Base-by-base conservation (phyloP, 805 yeast genomes). In the Cyberlindnera sargentensis region DNA sequence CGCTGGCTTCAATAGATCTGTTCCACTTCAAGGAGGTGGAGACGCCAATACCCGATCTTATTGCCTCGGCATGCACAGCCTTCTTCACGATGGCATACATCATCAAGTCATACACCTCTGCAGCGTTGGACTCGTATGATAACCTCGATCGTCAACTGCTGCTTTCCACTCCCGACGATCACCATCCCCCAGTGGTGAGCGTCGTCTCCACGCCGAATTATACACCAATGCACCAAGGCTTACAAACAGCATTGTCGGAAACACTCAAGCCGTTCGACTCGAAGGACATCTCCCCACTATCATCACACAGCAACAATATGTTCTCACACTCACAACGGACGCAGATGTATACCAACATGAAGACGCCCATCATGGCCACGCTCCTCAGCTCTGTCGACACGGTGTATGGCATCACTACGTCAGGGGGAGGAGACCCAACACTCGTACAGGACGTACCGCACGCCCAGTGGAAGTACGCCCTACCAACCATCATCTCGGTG, bases 401-500 rank as follows among this genome's bases (percentile, higher is more conserved):
- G 4, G 57, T 41, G 4, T 2, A 37, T 10, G 57, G 15, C 31
- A 26, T 34, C 29, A 2, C 33, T 2, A 11, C 28, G 8, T 26
- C 28, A 24, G 31, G 29, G 29, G 23, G 27, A n/a, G 28, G 30
- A 35, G 23, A 35, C 23, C 33, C 20, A 15, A 15, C 20, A 15
- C 30, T 28, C 9, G 9, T 28, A 28, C 30, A 7, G 6, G 8
- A 28, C 6, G 9, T 28, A 34, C 20, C 9, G 20, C 10, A 23
- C 34, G 11, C 39, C 7, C 36, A 38, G 10, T 41, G 43, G 44
- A 31, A 34, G n/a, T 28, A 11, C 3, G 41, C 48, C 11, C 30
- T 45, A 6, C 47, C 48, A 45, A 65, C 73, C 4, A 57, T 60
- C 6, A 64, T 55, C 7, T 45, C 47, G 2, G 41, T 40, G 20